Conservation (phyloP, 495 filamentous ascomycete genomes). For the Chlorociboria aeruginascens region DNA sequence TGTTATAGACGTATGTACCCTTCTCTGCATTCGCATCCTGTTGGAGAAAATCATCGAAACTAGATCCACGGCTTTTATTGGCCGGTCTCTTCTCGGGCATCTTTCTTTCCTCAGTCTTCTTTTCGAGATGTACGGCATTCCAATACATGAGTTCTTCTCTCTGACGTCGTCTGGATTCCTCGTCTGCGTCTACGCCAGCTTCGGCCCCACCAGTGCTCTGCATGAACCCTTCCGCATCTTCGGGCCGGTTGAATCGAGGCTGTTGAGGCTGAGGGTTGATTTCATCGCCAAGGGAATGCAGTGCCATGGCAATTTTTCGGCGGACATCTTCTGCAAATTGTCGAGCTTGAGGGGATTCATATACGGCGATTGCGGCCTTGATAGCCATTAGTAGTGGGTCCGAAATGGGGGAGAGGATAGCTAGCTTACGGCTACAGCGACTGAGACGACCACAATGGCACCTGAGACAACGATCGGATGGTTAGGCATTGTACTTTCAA, state of each 20-base stretch:
- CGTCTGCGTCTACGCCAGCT: constrained; percentile 51
- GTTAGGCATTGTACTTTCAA: constrained; percentile 28
- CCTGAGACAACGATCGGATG: constrained; percentile 41
- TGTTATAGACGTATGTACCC: constrained; percentile 40
- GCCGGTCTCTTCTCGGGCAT: constrained; percentile 3
- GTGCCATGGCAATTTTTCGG: constrained; percentile 63
- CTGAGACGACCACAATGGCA: constrained; percentile 62
- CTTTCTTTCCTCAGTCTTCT: constrained; percentile 11
- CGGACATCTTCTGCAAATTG: constrained; percentile 65
- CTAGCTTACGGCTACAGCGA: constrained; percentile 52
- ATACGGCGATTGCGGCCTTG: constrained; percentile 61
- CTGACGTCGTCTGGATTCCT: constrained; percentile 50
- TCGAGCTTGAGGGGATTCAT: constrained; percentile 72
- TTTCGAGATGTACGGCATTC: constrained; percentile 30
- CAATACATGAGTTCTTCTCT: constrained; percentile 66
- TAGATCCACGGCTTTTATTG: constrained; percentile 22
- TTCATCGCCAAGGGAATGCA: constrained; percentile 68
- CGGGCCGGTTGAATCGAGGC: constrained; percentile 43
- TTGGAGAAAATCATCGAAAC: constrained; percentile 43
- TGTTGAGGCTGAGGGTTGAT: constrained; percentile 40
- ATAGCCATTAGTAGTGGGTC: neutral
- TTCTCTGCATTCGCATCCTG: constrained; percentile 29
- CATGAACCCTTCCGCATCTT: constrained; percentile 45
- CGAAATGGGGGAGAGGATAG: neutral
- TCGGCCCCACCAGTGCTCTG: constrained; percentile 39